Percentiles rank a stretch among this genome's conserved stretches.
Conservation (phyloP, 2,329 filamentous ascomycete genomes). For the Penicillium olsonii region DNA sequence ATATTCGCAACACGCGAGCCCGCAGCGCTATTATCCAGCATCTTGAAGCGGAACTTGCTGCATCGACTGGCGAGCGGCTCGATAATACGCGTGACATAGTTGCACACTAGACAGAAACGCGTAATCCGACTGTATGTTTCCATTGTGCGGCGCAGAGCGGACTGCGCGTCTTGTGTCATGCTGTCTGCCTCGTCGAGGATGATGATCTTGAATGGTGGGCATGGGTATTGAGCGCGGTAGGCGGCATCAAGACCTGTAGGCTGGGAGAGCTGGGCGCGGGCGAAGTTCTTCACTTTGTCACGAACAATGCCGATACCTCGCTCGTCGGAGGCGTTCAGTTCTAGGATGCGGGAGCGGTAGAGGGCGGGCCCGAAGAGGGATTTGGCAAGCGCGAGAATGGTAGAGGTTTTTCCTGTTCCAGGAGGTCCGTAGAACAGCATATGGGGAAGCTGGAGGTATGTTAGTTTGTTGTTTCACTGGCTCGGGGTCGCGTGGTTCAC, state of each 20-base stretch:
- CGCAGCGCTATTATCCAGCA: conserved; percentile 82
- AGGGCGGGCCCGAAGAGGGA: conserved; percentile 96
- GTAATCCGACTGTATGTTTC: conserved; percentile 97
- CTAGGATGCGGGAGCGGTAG: conserved; percentile 90
- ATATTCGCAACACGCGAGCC: conserved; percentile 79
- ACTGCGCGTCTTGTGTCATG: conserved; percentile 98
- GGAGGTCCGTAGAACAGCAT: conserved; percentile 99
- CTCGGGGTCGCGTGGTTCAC: conserved; percentile 47
- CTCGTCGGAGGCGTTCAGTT: conserved; percentile 98
- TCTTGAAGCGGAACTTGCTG: conserved; percentile 98
- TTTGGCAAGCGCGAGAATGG: conserved; percentile 93
- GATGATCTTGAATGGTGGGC: conserved; percentile 98
- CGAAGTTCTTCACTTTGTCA: conserved; percentile 98
- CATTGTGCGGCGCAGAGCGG: conserved; percentile 91
- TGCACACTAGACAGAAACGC: conserved; percentile 95
- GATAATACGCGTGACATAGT: conserved; percentile 98
- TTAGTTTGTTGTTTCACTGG: conserved; percentile 3
- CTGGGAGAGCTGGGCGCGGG: conserved; percentile 88
- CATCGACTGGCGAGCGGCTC: conserved; percentile 91
- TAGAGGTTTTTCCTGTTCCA: conserved; percentile 96
- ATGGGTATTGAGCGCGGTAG: conserved; percentile 73
- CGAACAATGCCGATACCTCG: conserved; percentile 96
- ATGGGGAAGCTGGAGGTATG: conserved; percentile 70
- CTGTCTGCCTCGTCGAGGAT: conserved; percentile 97
- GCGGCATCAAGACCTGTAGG: conserved; percentile 67